Evolutionary conservation across 2,329 filamentous ascomycete species (phyloP), one percentile per base, ranked within the genome.

Genomic region (Claviceps sp.): DNA sequence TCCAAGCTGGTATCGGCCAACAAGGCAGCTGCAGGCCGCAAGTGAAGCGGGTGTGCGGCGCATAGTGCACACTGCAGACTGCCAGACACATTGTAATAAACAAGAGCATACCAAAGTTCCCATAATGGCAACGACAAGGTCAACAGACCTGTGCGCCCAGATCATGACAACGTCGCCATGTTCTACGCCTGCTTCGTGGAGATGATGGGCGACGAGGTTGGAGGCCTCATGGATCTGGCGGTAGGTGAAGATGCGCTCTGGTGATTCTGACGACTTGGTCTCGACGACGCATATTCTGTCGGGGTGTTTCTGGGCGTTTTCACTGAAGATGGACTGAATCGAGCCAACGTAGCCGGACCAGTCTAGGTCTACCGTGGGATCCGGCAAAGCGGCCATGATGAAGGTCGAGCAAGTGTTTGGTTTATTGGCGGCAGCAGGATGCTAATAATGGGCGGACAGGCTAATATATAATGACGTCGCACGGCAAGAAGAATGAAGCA

Each of bases 161-260:
- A 93, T 86, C 87, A 95, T 95, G 61, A 95, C 88, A 2, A 95
- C 89, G 63, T 97, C 89, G 8, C 88, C 89, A 58, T 81, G 74
- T 54, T 82, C 75, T 56, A 88, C 75, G 53, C 90, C 89, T 60
- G 81, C 76, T 49, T 84, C 74, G 51, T 85, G 78, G 20, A 96
- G 75, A 63, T 95, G 79, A 68, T 95, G 82, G 22, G 88, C 86
- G 6, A 96, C 67, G 18, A 81, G 75, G 64, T 94, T 94, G 34
- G 87, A 85, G 0, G 85, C 84, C 70, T 95, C 85, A 63, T 89
- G 78, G 63, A 97, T 95, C 62, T 95, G 87, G 57, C 74, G 74
- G 67, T 96, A 97, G 24, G 82, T 91, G 67, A 93, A 96, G 48
- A 69, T 70, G 56, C 86, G 75, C 63, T 82, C 72, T 7, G 82